phyloP scores from a whole-genome alignment of 805 yeast genomes.

The Metschnikowia gelsemii region DNA sequence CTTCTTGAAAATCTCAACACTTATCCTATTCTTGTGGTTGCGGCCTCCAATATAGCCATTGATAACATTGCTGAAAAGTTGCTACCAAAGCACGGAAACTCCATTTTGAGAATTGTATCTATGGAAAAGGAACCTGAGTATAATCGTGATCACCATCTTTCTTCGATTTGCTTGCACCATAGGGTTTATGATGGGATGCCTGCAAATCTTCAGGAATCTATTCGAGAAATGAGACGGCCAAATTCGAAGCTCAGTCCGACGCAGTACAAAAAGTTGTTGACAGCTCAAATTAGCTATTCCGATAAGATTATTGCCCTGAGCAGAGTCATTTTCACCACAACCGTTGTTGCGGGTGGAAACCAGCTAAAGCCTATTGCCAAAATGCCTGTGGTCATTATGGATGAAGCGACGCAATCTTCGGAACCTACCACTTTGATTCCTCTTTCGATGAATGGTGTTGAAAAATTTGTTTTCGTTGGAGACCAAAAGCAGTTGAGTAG shows the following conservation, averaged over 20 bases:
- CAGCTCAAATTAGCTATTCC: conserved; percentile 43
- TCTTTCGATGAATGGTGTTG: conserved; percentile 61
- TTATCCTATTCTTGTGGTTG: conserved; percentile 68
- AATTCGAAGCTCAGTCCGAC: conserved; percentile 26
- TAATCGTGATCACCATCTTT: conserved; percentile 53
- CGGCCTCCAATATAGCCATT: conserved; percentile 74
- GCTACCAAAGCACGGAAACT: conserved; percentile 47
- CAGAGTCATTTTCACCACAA: conserved; percentile 66
- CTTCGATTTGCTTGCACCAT: conserved; percentile 63
- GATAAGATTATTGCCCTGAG: conserved; percentile 50
- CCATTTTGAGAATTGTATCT: conserved; percentile 58
- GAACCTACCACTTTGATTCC: conserved; percentile 74
- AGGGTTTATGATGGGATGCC: conserved; percentile 54
- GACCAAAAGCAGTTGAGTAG: conserved; percentile 75
- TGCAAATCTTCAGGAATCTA: conserved; percentile 40
- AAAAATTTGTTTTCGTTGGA: conserved; percentile 68
- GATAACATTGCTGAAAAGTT: conserved; percentile 75
- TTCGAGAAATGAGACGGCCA: conserved; percentile 40
- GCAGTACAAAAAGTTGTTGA: conserved; percentile 50
- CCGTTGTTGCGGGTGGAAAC: conserved; percentile 65
- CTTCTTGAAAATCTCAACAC: conserved; percentile 53
- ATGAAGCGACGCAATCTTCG: conserved; percentile 75
- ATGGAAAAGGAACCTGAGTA: conserved; percentile 63
- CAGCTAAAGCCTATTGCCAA: conserved; percentile 54
- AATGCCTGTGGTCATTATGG: conserved; percentile 71